phyloP scores from a whole-genome alignment of 441 rosid species.

The Viola pubescens region DNA sequence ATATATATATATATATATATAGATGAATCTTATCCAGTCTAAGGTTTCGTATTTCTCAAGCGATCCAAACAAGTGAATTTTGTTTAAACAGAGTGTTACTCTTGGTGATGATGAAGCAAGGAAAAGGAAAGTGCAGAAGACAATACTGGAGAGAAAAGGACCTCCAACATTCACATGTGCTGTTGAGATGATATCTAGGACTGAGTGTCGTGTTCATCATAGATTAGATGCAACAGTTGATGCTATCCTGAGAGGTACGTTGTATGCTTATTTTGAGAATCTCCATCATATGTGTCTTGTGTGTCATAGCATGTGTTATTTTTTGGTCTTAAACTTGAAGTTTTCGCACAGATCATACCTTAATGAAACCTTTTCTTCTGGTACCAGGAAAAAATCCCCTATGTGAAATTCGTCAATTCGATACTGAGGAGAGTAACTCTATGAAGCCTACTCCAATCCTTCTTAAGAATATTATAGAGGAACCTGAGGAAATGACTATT shows the following conservation, averaged over 20 bases:
- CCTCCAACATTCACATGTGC: slow-evolving; percentile 85
- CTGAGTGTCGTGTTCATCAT: slow-evolving; percentile 77
- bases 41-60: no score
- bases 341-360: background rate
- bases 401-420: slow-evolving; percentile 66
- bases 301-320: background rate
- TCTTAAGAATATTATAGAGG: slow-evolving; percentile 31
- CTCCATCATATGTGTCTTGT: background rate
- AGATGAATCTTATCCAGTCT: no score
- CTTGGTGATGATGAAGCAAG: slow-evolving; percentile 91
- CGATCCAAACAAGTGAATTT: background rate
- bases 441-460: slow-evolving; percentile 28
- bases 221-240: slow-evolving; percentile 84
- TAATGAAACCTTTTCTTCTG: slow-evolving; percentile 7
- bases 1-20: no score
- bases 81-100: slow-evolving; percentile 65
- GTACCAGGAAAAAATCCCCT: slow-evolving; percentile 65
- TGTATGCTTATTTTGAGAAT: slow-evolving; percentile 4
- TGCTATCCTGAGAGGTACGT: slow-evolving; percentile 71
- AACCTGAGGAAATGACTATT: slow-evolving; percentile 26
- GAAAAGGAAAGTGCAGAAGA: slow-evolving; percentile 91
- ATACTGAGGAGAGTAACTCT: slow-evolving; percentile 37
- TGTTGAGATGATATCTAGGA: slow-evolving; percentile 76
- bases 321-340: background rate
- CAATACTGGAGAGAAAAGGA: slow-evolving; percentile 91